Conservation (phyloP, 106 monocot genomes). For the Apostasia ramifera region DNA sequence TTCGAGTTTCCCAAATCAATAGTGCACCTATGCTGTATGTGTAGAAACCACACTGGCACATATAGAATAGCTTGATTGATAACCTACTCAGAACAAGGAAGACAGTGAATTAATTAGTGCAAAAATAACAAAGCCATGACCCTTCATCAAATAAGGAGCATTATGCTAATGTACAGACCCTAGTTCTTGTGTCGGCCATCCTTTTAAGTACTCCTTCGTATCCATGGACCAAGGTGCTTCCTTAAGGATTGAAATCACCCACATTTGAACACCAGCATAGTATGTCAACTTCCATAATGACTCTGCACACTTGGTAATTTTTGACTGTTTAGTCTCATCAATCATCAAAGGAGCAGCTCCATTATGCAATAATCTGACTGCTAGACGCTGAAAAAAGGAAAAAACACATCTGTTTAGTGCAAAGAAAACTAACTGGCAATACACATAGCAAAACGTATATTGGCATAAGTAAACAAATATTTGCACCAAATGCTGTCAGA, state of each 20-base stretch:
- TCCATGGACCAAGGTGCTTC: slow-evolving; percentile 63
- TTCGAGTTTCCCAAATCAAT: slow-evolving; percentile 84
- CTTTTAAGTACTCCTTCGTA: slow-evolving; percentile 59
- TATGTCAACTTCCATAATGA: slow-evolving; percentile 90
- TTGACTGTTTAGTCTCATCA: slow-evolving; percentile 39
- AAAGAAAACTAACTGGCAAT: too few relatives aligned
- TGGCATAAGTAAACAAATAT: background rate
- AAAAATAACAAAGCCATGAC: background rate
- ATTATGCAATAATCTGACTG: slow-evolving; percentile 26
- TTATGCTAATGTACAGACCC: slow-evolving; percentile 33
- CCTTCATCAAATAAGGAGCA: background rate
- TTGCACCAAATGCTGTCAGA: too few relatives aligned
- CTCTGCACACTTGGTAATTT: slow-evolving; percentile 67
- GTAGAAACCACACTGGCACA: slow-evolving; percentile 95
- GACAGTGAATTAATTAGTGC: background rate
- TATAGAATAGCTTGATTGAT: slow-evolving; percentile 85
- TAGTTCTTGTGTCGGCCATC: slow-evolving; percentile 78
- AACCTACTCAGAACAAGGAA: slow-evolving; percentile 22
- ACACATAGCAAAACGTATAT: background rate
- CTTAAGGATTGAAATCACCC: slow-evolving; percentile 54
- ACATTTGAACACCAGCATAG: slow-evolving; percentile 46
- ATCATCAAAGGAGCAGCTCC: slow-evolving; percentile 19
- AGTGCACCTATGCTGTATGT: slow-evolving; percentile 82
- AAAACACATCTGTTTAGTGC: background rate
- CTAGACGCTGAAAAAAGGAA: slow-evolving; percentile 32